Base-by-base conservation (phyloP, 371 early-diverging fungal genomes). In the Apophysomyces variabilis region DNA sequence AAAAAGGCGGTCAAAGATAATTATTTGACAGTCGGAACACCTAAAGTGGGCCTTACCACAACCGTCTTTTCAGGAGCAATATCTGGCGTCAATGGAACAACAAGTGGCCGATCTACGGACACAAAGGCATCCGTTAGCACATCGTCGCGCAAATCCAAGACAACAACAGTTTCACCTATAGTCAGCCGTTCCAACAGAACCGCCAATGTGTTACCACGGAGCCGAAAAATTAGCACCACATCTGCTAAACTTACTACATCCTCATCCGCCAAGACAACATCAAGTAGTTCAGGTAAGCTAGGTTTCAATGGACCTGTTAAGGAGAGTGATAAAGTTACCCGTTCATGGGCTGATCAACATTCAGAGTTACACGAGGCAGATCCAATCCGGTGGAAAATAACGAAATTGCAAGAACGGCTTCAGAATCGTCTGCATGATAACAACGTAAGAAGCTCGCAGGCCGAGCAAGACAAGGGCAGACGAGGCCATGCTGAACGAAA, bases 221-320 rank as follows among this genome's bases (percentile, higher is more conserved):
- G 21, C 9, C 36, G 64, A 32, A 63, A 63, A 56, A 32, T 56
- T 50, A 63, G 64, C 38, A 54, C 64, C 5, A 39, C 38, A 14
- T 63, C 64, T 5, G 43, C 64, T 35, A 32, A 32, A 47, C 7
- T 36, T 50, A 36, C 39, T 45, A 5, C 18, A 32, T 4, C 60
- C 69, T 14, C 69, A 71, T 13, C 71, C 69, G 41, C 67, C 73
- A n/a, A 39, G 71, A n/a, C 77, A 74, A 64, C 69, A 65, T 16
- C 41, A 71, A 11, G 70, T 68, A 0, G 7, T 18, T 50, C 58
- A 58, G 58, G 58, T 35, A 58, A 58, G 58, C 12, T 4, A 12
- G 67, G 71, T 21, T 21, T 50, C 7, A 32, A 32, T 41, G 21
- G 38, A 26, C 14, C 21, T 36, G 36, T 12, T 62, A 37, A 56